Evolutionary conservation across 1,139 yeast genomes (phyloP), one percentile per base, ranked within the genome.

Genomic region (Groenewaldozyma auringiensis): DNA sequence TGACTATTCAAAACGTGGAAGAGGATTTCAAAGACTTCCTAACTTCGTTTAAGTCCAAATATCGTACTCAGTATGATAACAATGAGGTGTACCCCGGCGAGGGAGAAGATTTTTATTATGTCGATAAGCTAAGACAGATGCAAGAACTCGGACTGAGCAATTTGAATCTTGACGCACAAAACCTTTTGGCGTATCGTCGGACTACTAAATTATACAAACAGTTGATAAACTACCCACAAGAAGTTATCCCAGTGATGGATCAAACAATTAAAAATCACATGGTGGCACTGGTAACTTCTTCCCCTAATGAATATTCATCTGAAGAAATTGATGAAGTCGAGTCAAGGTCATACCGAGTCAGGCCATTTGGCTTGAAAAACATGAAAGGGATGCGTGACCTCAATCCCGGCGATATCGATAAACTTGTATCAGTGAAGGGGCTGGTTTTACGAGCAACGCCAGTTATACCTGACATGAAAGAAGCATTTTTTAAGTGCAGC

Each of bases 221-320:
- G 65, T 71, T 92, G 53, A 75, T 87, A 54, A 85, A 86, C 60
- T 92, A 89, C 62, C 99, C 99, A 0, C 96, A 89, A 63, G 99
- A 92, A 71, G 86, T 92, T 38, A 82, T 92, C 47, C 97, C 98
- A 6, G 86, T 92, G 56, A 88, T 92, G 96, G 99, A 92, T 72
- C 96, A 88, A 61, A 82, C 95, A 2, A 76, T 89, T 48, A 89
- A 88, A 61, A 96, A 92, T 62, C 83, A 92, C 56, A 79, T 92
- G 79, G 81, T 87, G 27, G 83, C 89, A 4, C 64, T 88, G 17
- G 83, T 83, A 20, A 71, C 82, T 49, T 89, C 85, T 52, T 64
- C 63, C 34, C 62, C 63, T 33, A 62, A 69, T 9, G 65, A 65
- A n/a, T 31, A 37, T 20, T n/a, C 25, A 11, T 35, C 42, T 14